Evolutionary conservation across 345 rosid species (phyloP), one percentile per base, ranked within the genome.

Genomic region (Heritiera fomes): DNA sequence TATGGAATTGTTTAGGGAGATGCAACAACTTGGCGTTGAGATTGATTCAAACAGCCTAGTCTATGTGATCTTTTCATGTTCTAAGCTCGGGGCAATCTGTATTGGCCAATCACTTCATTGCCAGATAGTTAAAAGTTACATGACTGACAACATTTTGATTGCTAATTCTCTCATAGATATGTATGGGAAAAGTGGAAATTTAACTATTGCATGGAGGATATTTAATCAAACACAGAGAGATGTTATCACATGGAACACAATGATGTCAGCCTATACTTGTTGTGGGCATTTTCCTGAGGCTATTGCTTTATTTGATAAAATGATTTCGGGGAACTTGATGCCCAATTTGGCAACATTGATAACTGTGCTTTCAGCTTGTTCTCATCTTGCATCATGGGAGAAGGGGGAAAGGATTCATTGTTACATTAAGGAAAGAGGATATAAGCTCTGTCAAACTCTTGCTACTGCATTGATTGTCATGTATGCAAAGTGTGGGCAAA

Each of bases 331-430:
- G 82, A 75, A 84, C 17, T 38, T 87, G 78, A 81, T 66, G 66
- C 94, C 93, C 1, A 84, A 85, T 78, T 68, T 86, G 13, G 83
- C 92, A 79, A 92, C 91, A 67, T 80, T 92, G 60, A 82, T 86
- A 71, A 85, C 82, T 9, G 82, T 86, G 49, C 86, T 92, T 82
- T 88, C 90, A 73, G 94, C 93, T 84, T 88, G 92, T 85, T 87
- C 91, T 60, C 86, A 79, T 74, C 86, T 86, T 75, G 93, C 90
- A 62, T 84, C 85, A 5, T 78, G 86, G 76, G 38, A 34, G 38
- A 34, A 34, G 3, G 38, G 38, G 38, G 38, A 34, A 34, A 34
- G 38, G 38, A 34, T 34, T 34, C 38, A 34, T 34, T 34, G 38
- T 34, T 34, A 34, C 38, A 34, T 34, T 1, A 0, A 34, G 38